Percentiles rank a stretch among this genome's conserved stretches.
Evolutionary conservation across 208 protist genomes (phyloP).

Genomic region (Zelonia costaricensis): DNA sequence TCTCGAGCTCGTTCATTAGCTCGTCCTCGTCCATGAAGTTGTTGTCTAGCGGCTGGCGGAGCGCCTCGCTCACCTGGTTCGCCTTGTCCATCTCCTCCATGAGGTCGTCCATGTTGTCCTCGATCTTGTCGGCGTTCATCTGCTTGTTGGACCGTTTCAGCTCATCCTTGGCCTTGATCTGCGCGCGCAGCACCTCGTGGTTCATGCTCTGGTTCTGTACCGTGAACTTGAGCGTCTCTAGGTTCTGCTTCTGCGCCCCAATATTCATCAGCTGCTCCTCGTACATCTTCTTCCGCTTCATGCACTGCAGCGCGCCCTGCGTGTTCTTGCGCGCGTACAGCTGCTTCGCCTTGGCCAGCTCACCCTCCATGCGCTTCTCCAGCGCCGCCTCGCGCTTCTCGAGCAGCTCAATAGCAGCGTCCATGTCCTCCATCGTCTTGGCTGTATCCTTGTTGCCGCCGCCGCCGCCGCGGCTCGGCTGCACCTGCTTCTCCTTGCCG

Average conservation of each 20-base stretch:
- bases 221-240: constrained; percentile 86
- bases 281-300: constrained; percentile 93
- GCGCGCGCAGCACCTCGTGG: constrained; percentile 78
- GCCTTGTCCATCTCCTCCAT: constrained; percentile 92
- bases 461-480: constrained; percentile 23
- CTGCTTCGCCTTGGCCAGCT: constrained; percentile 81
- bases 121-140: constrained; percentile 88
- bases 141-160: constrained; percentile 82
- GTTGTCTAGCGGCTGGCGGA: constrained; percentile 78
- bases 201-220: constrained; percentile 91
- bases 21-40: constrained; percentile 87
- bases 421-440: constrained; percentile 72
- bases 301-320: constrained; percentile 79
- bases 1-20: constrained; percentile 80
- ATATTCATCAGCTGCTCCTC: constrained; percentile 82
- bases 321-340: constrained; percentile 88
- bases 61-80: constrained; percentile 83
- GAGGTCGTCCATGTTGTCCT: constrained; percentile 88
- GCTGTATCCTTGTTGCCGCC: constrained; percentile 21
- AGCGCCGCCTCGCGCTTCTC: constrained; percentile 86
- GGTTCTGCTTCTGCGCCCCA: constrained; percentile 68
- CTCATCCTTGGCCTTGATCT: constrained; percentile 68
- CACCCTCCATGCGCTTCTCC: constrained; percentile 86
- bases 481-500: constrained; percentile 66
- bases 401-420: constrained; percentile 74